phyloP scores from a whole-genome alignment of 345 rosid species.

The Eucalyptus polyanthemos region DNA sequence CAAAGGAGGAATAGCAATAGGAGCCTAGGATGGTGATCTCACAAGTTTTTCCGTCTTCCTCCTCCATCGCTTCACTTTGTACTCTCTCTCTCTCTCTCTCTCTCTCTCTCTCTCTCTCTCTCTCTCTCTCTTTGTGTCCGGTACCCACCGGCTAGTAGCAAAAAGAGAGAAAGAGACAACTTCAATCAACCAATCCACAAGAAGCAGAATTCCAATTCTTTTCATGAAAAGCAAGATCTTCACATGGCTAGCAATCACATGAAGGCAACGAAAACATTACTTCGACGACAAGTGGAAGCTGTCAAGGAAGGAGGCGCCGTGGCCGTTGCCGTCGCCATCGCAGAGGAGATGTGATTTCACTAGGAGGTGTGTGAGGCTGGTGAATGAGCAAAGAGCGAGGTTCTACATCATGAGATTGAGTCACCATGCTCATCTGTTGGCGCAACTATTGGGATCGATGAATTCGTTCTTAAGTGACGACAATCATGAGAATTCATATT shows the following conservation, averaged over 20 bases:
- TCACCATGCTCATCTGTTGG: conserved; percentile 30
- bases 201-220: neutral
- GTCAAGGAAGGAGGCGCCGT: conserved; percentile 23
- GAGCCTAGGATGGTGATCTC: too few species aligned
- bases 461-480: neutral
- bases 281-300: conserved; percentile 45
- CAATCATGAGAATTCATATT: neutral
- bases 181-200: neutral
- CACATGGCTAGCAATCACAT: conserved; percentile 2
- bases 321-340: neutral
- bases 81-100: neutral
- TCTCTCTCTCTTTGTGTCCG: too few species aligned
- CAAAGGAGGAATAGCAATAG: too few species aligned
- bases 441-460: conserved; percentile 6
- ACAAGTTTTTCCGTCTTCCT: too few species aligned
- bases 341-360: conserved; percentile 6
- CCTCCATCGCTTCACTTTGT: neutral
- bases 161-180: neutral
- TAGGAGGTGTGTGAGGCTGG: conserved; percentile 18
- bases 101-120: too few species aligned
- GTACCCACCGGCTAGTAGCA: too few species aligned
- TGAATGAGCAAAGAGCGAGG: conserved; percentile 25
- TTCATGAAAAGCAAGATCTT: neutral
- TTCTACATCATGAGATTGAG: conserved; percentile 33
- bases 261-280: conserved; percentile 6